Evolutionary conservation across 805 yeast genomes (phyloP).

Genomic region (Ogataea saltuana): DNA sequence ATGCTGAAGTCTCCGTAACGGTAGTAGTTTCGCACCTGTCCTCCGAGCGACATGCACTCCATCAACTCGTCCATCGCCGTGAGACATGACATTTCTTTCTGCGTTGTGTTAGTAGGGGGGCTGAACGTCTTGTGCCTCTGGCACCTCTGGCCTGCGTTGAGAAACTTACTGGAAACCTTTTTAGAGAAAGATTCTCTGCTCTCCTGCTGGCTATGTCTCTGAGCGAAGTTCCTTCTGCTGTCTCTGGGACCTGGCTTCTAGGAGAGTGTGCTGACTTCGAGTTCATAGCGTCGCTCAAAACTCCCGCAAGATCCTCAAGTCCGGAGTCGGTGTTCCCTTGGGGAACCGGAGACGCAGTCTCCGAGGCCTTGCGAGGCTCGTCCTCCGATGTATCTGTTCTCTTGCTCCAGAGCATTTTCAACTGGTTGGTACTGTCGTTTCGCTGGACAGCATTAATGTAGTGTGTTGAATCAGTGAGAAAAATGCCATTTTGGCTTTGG

Average conservation of each 20-base stretch:
- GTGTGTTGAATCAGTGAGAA: no score
- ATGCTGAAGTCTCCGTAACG: conserved; percentile 76
- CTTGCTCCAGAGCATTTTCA: conserved; percentile 10
- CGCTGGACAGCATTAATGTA: no score
- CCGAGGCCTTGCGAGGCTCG: no score
- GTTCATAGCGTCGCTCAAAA: conserved; percentile 25
- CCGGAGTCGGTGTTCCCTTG: not conserved
- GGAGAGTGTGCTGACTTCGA: conserved; percentile 27
- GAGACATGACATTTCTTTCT: conserved; percentile 59
- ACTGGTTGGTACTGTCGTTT: no score
- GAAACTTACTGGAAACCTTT: conserved; percentile 35
- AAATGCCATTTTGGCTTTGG: no score
- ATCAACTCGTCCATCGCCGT: conserved; percentile 87
- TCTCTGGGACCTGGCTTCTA: conserved; percentile 3
- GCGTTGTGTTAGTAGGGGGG: conserved; percentile 8
- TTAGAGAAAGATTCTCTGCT: conserved; percentile 29
- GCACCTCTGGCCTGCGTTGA: no score
- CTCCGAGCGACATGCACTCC: conserved; percentile 87
- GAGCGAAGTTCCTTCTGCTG: conserved; percentile 12
- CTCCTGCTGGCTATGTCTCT: conserved; percentile 33
- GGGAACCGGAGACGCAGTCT: not conserved
- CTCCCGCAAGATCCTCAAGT: conserved; percentile 15
- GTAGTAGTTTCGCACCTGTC: conserved; percentile 81
- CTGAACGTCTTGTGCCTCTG: not conserved
- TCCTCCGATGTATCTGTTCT: not conserved